phyloP scores from a whole-genome alignment of 2,329 filamentous ascomycete species.

The Aureobasidium sp. region DNA sequence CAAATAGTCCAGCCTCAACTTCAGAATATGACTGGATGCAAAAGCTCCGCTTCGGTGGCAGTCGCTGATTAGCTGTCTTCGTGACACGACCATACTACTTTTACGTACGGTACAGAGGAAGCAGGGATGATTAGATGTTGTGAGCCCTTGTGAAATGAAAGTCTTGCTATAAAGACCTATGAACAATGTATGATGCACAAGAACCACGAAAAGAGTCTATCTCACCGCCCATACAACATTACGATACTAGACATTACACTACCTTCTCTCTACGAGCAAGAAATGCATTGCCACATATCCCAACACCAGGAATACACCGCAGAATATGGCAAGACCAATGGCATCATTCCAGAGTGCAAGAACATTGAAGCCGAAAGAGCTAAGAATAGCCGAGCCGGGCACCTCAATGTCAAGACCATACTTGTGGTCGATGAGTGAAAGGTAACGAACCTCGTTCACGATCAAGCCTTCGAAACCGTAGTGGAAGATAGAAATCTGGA shows the following conservation, averaged over 20 bases:
- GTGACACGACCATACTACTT: not conserved
- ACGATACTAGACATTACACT: constrained; percentile 21
- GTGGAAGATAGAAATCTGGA: constrained; percentile 85
- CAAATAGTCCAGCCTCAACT: not conserved
- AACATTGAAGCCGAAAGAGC: constrained; percentile 90
- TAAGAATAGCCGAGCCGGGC: constrained; percentile 86
- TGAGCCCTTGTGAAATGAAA: not conserved
- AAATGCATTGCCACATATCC: constrained; percentile 93
- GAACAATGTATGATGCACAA: not conserved
- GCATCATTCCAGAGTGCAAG: constrained; percentile 79
- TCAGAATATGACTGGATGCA: not conserved
- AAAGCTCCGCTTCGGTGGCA: not conserved
- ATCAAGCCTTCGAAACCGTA: constrained; percentile 95
- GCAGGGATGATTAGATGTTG: not conserved
- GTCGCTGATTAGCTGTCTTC: not conserved
- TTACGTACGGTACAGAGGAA: not conserved
- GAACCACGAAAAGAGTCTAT: not conserved
- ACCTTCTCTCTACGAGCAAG: constrained; percentile 82
- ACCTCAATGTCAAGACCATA: constrained; percentile 96
- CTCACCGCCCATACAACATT: not conserved
- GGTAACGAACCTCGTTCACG: constrained; percentile 88
- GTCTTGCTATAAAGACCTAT: not conserved
- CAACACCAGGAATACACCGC: constrained; percentile 72
- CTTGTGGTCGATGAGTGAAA: constrained; percentile 87
- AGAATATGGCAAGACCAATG: constrained; percentile 73